phyloP scores from a whole-genome alignment of 768 basidiomycete species.

The Leccinum subgranulosum region DNA sequence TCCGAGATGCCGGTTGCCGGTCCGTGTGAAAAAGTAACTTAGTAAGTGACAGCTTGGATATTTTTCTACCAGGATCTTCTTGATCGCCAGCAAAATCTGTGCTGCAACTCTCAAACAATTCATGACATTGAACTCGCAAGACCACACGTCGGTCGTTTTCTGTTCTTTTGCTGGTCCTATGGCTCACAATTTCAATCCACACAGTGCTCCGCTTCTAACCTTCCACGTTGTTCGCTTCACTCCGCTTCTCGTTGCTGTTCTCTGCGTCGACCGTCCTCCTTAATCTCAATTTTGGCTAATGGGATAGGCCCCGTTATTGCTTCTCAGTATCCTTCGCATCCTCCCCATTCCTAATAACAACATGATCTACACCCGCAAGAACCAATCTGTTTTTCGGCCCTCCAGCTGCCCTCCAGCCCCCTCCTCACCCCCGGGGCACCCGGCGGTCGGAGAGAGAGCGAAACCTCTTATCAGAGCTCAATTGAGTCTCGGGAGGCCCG shows the following conservation, averaged over 20 bases:
- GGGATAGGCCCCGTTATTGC: constrained; percentile 44
- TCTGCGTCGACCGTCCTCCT: constrained; percentile 78
- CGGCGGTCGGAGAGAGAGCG: constrained; percentile 40
- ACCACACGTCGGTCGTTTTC: constrained; percentile 23
- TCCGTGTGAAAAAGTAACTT: too few relatives aligned
- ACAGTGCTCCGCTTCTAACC: constrained; percentile 31
- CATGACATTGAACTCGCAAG: constrained; percentile 49
- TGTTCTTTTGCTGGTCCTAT: not conserved
- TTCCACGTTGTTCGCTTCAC: constrained; percentile 51
- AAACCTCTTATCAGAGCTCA: constrained; percentile 59
- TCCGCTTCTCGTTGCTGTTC: constrained; percentile 55
- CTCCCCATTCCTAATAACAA: not conserved
- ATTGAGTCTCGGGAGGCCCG: constrained; percentile 56
- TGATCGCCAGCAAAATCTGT: constrained; percentile 2
- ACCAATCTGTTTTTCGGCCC: constrained; percentile 64
- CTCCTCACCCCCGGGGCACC: constrained; percentile 37
- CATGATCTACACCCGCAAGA: constrained; percentile 66
- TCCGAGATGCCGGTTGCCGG: not conserved
- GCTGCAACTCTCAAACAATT: constrained; percentile 34
- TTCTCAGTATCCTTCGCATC: not conserved
- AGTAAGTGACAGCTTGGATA: too few relatives aligned
- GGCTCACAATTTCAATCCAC: constrained; percentile 1
- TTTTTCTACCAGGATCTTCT: not conserved
- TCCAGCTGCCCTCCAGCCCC: constrained; percentile 64
- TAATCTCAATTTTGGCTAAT: constrained; percentile 41